Conservation (phyloP, 192 early-diverging fungal species). For the Powellomyces hirtus region DNA sequence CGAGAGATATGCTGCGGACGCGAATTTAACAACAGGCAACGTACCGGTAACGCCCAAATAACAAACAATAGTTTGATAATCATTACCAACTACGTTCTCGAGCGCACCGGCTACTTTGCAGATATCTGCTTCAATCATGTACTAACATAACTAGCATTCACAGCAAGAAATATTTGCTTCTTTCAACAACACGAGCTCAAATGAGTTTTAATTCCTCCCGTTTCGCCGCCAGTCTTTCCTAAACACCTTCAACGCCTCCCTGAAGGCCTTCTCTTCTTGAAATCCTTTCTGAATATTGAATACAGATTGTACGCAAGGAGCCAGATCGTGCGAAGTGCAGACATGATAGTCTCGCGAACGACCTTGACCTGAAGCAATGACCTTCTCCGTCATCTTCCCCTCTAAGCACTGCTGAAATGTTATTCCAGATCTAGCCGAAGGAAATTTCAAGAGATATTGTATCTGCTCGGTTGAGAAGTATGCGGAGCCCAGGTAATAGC, state of each 20-base stretch:
- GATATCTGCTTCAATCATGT: too few relatives aligned
- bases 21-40: too few relatives aligned
- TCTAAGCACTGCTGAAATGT: conserved; percentile 11
- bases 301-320: background rate
- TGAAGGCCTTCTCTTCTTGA: conserved; percentile 18
- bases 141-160: too few relatives aligned
- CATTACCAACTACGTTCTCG: too few relatives aligned
- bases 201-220: too few relatives aligned
- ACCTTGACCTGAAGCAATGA: background rate
- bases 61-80: too few relatives aligned
- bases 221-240: conserved; percentile 14
- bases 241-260: conserved; percentile 8
- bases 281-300: conserved; percentile 17
- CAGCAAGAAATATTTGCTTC: too few relatives aligned
- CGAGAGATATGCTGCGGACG: too few relatives aligned
- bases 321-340: conserved; percentile 22
- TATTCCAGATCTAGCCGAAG: conserved; percentile 1
- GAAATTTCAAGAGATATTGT: conserved; percentile 6
- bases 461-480: conserved; percentile 16
- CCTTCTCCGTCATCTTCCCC: conserved; percentile 10
- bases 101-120: too few relatives aligned
- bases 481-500: conserved; percentile 2
- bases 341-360: conserved; percentile 10
- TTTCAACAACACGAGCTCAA: too few relatives aligned
- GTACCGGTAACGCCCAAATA: too few relatives aligned